Base-by-base conservation (phyloP, 176 grass and related monocot species). In the Cymbopogon citratus region DNA sequence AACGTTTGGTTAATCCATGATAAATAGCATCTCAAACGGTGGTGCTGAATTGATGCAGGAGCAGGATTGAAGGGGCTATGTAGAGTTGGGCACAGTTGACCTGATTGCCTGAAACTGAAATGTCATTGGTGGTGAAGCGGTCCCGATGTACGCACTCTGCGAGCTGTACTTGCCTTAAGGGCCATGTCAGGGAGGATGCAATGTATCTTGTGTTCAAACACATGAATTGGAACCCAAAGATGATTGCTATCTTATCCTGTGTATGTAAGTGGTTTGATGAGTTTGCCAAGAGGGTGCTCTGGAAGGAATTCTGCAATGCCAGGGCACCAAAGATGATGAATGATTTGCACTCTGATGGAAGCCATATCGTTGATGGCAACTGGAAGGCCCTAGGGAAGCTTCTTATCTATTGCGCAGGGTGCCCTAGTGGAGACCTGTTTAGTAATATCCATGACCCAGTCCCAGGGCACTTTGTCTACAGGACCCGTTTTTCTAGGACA, bases 231-330 rank as follows among this genome's bases (percentile, higher is more conserved):
- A 93, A 97, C 59, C 94, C 91, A 0, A 84, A 66, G 69, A 73
- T 93, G 78, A 93, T 97, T 38, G 86, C 91, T 9, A 34, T 85
- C 27, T 82, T 97, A 74, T 93, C 90, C 5, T 76, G 84, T 23
- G 74, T 83, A n/a, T 97, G 91, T 71, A 97, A 97, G 69, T 97
- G 94, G 94, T 97, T 97, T 74, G 94, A 97, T 12, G 91, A 97
- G 66, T 80, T 93, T 25, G 78, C 91, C 12, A 93, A 84, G 75
- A 81, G 75, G 12, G 84, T 97, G 2, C 70, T 97, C 25, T 97
- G 94, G 94, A 97, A 97, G 76, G 91, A 97, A 44, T 95, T 95
- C 52, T 95, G 93, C 72, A 87, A 84, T 51, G 84, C 90, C 64
- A 85, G 90, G 77, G 93, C 93, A 8, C 90, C 91, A 3, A 93